Evolutionary conservation across 352 stramenopile species (phyloP).

Genomic region (Saprolegnia diclina): DNA sequence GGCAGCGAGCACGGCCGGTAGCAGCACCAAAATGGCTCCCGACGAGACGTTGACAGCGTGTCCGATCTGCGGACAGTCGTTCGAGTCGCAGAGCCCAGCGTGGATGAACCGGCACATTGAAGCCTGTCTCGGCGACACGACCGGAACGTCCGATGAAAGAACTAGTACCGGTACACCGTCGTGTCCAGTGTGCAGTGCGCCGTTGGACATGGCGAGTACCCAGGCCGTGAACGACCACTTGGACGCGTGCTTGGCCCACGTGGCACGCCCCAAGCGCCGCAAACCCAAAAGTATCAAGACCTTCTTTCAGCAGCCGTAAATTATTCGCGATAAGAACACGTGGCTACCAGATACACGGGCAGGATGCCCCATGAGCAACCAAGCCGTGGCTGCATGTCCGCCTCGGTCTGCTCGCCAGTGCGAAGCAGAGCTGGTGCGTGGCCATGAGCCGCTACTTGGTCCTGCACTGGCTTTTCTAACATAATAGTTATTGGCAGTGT

Average conservation of each 20-base stretch:
- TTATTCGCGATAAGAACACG: too few species aligned
- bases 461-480: too few species aligned
- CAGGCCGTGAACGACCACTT: constrained; percentile 57
- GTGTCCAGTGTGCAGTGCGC: constrained; percentile 27
- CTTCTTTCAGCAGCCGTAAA: background rate
- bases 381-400: too few species aligned
- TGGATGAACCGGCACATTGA: constrained; percentile 67
- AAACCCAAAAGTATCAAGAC: constrained; percentile 9
- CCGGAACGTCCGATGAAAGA: background rate
- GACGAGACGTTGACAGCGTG: constrained; percentile 34
- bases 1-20: too few species aligned
- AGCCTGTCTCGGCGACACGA: constrained; percentile 30
- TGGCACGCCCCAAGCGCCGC: background rate
- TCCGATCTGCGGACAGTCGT: constrained; percentile 49
- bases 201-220: constrained; percentile 43
- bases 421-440: too few species aligned
- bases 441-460: too few species aligned
- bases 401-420: too few species aligned
- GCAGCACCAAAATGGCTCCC: background rate
- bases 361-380: too few species aligned
- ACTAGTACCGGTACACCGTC: background rate
- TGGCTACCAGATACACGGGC: too few species aligned
- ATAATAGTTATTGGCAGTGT: too few species aligned
- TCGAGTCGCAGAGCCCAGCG: constrained; percentile 46
- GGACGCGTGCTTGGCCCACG: constrained; percentile 34